A percentile compares a stretch with the other conserved stretches of the same genome.
Conservation (phyloP, 2,329 filamentous ascomycete species). For the Aspergillus carbonarius region DNA sequence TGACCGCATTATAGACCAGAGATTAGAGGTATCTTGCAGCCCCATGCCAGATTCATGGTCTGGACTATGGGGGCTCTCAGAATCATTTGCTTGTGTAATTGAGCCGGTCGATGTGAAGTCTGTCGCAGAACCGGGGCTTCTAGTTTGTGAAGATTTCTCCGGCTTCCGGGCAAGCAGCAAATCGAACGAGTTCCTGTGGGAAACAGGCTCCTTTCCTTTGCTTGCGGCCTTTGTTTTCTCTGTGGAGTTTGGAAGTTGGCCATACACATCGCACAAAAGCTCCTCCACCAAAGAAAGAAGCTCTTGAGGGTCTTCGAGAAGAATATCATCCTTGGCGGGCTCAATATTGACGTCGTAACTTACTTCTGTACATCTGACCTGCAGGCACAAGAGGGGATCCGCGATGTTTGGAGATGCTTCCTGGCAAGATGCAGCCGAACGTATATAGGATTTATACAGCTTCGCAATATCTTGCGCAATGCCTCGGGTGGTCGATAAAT, state of each 20-base stretch:
- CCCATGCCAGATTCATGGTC: background rate
- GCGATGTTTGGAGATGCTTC: conserved; percentile 31
- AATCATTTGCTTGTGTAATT: background rate
- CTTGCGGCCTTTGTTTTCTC: background rate
- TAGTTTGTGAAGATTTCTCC: background rate
- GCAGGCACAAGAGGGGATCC: conserved; percentile 58
- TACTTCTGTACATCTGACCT: conserved; percentile 53
- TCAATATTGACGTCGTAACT: conserved; percentile 64
- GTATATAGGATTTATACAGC: conserved; percentile 52
- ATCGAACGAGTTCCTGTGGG: conserved; percentile 14
- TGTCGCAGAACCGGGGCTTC: background rate
- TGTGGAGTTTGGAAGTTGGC: background rate
- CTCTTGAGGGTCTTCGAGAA: conserved; percentile 52
- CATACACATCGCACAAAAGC: conserved; percentile 30
- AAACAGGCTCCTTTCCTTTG: conserved; percentile 4
- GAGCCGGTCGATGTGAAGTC: background rate
- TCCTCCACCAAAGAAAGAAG: conserved; percentile 47
- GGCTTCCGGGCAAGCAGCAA: conserved; percentile 24
- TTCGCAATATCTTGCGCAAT: conserved; percentile 55
- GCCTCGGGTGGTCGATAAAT: conserved; percentile 52
- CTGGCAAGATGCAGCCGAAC: conserved; percentile 29
- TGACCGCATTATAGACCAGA: conserved; percentile 38
- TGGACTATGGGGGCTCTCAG: background rate
- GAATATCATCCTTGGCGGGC: conserved; percentile 62
- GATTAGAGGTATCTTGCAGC: conserved; percentile 23